phyloP scores from a whole-genome alignment of 345 rosid genomes.

The Linum trigynum region DNA sequence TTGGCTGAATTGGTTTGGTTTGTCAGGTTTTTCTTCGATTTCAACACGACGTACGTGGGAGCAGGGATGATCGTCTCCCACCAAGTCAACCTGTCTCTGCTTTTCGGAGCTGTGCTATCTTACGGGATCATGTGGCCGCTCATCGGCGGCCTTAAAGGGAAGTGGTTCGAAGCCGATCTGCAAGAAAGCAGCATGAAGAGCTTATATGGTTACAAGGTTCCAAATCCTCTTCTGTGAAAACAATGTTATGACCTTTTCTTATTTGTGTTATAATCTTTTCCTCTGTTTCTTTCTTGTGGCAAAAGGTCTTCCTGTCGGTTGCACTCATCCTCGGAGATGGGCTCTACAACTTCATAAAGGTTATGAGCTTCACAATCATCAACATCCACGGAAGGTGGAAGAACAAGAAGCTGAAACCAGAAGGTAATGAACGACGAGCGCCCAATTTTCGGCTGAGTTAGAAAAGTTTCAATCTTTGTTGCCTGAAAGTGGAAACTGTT shows the following conservation, averaged over 20 bases:
- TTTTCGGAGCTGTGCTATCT: constrained; percentile 75
- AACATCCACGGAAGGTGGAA: constrained; percentile 42
- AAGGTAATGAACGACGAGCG: not conserved
- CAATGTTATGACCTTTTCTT: not conserved
- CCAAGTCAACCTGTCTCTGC: constrained; percentile 74
- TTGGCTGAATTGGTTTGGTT: not conserved
- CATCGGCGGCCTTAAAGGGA: constrained; percentile 52
- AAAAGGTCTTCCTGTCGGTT: constrained; percentile 63
- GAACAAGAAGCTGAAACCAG: constrained; percentile 25
- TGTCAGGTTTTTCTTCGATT: constrained; percentile 76
- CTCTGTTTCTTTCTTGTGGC: not conserved
- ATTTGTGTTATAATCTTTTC: not conserved
- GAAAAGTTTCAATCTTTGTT: no score
- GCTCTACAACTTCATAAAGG: constrained; percentile 75
- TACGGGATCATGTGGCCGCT: constrained; percentile 91
- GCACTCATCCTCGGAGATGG: constrained; percentile 90
- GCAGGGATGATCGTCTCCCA: constrained; percentile 95
- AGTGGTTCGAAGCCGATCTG: constrained; percentile 57
- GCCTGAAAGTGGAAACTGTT: no score
- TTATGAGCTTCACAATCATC: constrained; percentile 36
- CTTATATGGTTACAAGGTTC: constrained; percentile 85
- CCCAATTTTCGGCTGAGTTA: no score
- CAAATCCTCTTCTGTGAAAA: not conserved
- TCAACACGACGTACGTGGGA: constrained; percentile 73
- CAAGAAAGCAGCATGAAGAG: constrained; percentile 78